Conservation (phyloP, 371 early-diverging fungal species). For the Fennellomyces sp. region DNA sequence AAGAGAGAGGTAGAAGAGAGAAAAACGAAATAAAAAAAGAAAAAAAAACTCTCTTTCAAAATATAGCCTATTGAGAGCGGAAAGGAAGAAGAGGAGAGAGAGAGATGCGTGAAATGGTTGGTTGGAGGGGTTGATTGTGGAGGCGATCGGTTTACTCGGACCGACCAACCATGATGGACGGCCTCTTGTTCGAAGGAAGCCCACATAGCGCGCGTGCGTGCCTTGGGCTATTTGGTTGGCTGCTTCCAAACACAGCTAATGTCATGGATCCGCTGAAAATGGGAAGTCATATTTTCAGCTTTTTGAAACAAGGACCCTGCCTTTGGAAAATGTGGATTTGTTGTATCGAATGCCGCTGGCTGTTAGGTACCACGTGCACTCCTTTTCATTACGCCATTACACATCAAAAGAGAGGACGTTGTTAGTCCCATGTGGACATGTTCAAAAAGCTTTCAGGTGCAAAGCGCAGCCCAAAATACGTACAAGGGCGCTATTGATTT, state of each 20-base stretch:
- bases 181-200: neutral
- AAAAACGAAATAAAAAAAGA: neutral
- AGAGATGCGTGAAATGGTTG: neutral
- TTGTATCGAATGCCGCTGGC: conserved; percentile 1
- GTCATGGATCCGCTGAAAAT: conserved; percentile 5
- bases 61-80: no score
- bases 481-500: no score
- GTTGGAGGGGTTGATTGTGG: neutral
- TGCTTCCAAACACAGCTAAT: conserved; percentile 12
- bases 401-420: neutral
- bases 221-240: conserved; percentile 12
- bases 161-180: neutral
- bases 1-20: conserved; percentile 30
- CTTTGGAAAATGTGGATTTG: neutral
- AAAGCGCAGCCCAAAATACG: neutral
- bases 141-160: neutral
- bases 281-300: conserved; percentile 1
- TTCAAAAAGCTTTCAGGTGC: neutral
- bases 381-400: conserved; percentile 5
- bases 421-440: neutral
- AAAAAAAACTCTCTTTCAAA: no score
- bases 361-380: conserved; percentile 2
- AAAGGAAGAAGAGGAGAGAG: neutral
- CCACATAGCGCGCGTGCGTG: conserved; percentile 6
- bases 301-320: conserved; percentile 15